Evolutionary conservation across 805 yeast species (phyloP).

Genomic region (Yamadazyma paraphyllophila): DNA sequence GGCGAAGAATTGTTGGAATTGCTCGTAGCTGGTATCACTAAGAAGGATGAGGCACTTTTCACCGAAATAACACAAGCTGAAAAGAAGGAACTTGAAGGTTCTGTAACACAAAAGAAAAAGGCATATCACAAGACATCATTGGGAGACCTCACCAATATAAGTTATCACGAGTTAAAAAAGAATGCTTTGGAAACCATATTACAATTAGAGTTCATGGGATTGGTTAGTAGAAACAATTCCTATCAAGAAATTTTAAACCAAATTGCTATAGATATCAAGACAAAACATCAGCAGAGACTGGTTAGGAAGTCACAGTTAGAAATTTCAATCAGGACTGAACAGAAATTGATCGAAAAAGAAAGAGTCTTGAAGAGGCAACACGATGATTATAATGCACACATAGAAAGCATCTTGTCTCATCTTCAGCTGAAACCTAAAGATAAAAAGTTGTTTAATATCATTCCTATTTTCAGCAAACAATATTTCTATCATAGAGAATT

Average conservation of each 20-base stretch:
- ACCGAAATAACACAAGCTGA: conserved; percentile 53
- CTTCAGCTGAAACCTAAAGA: conserved; percentile 46
- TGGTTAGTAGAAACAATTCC: conserved; percentile 62
- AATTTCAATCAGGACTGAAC: conserved; percentile 40
- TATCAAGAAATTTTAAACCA: conserved; percentile 80
- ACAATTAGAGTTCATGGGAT: conserved; percentile 68
- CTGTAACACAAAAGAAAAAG: conserved; percentile 31
- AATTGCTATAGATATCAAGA: conserved; percentile 73
- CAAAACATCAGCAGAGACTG: conserved; percentile 44
- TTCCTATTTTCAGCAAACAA: conserved; percentile 65
- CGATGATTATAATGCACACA: conserved; percentile 45
- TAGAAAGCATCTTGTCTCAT: conserved; percentile 42
- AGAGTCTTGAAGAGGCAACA: conserved; percentile 44
- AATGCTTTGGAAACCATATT: conserved; percentile 70
- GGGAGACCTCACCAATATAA: conserved; percentile 47
- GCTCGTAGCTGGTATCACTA: conserved; percentile 61
- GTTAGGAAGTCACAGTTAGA: conserved; percentile 40
- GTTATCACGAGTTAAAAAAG: conserved; percentile 76
- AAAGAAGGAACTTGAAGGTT: conserved; percentile 18
- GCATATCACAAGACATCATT: conserved; percentile 47
- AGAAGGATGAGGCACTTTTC: conserved; percentile 68
- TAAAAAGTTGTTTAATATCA: conserved; percentile 46
- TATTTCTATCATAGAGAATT: conserved; percentile 72
- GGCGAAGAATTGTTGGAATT: conserved; percentile 66
- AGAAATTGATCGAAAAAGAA: conserved; percentile 45